Evolutionary conservation across 345 rosid genomes (phyloP), one percentile per base, ranked within the genome.

Genomic region (Corchorus capsularis): DNA sequence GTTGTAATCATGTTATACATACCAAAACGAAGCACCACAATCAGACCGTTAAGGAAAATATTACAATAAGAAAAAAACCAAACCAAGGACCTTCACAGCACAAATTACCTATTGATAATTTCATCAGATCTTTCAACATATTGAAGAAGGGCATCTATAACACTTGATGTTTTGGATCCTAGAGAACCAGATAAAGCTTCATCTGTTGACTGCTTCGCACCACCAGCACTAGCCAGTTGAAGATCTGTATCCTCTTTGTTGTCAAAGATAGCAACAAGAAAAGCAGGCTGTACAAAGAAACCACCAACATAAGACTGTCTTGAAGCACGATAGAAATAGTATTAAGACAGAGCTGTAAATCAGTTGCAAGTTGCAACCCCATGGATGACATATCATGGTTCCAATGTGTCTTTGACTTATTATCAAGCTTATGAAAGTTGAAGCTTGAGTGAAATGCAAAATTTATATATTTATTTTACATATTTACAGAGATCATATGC

Each of bases 281-380:
- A 90, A 70, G 97, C 86, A 78, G 96, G 97, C 99, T 96, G 88
- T 86, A 85, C 59, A 77, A 79, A 80, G 60, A 77, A 70, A 74
- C 55, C 35, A 79, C 57, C 67, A 50, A 65, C 46, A 67, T 45
- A 75, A 64, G 12, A 59, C 14, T 39, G 19, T 19, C 49, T 32
- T 35, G 59, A 53, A 32, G 63, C 60, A 19, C 54, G 39, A 74
- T 54, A 79, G n/a, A 45, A 76, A 43, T 56, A 39, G 14, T 12
- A 63, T 59, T 62, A 12, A 19, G 64, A 72, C 32, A 41, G 6
- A 39, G n/a, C 19, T 19, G 53, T 12, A 12, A 50, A 66, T 66
- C 55, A 46, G n/a, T 20, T 13, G 12, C 13, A 11, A 67, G 43
- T 39, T 39, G 43, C 43, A 39, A 22, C 56, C 54, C 71, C 71